Evolutionary conservation across 371 early-diverging fungal species (phyloP).

Genomic region (Capniomyces stellatus): DNA sequence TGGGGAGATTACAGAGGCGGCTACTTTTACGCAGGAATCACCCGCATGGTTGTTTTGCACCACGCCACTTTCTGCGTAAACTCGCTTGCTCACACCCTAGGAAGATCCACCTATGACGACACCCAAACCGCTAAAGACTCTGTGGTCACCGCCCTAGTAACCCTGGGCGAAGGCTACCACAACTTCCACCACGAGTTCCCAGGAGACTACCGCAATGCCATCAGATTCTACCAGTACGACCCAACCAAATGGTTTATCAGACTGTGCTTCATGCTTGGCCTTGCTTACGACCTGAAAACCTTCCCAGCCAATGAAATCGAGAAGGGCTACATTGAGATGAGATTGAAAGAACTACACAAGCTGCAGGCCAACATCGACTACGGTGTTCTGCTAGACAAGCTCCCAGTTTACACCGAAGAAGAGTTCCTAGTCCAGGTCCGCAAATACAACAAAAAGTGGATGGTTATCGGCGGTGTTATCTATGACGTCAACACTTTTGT

Average conservation of each 20-base stretch:
- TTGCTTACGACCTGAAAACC: conserved; percentile 71
- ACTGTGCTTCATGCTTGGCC: conserved; percentile 38
- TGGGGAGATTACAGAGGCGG: conserved; percentile 90
- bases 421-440: conserved; percentile 46
- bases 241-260: conserved; percentile 91
- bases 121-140: conserved; percentile 62
- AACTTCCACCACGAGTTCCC: conserved; percentile 93
- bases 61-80: conserved; percentile 93
- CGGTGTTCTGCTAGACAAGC: conserved; percentile 46
- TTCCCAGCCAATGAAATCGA: conserved; percentile 79
- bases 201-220: conserved; percentile 87
- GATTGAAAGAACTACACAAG: conserved; percentile 52
- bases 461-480: conserved; percentile 71
- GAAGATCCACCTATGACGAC: conserved; percentile 63
- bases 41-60: conserved; percentile 64
- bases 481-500: conserved; percentile 81
- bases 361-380: conserved; percentile 43
- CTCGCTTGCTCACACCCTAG: conserved; percentile 69
- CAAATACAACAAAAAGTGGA: conserved; percentile 47
- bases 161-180: conserved; percentile 74
- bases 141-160: conserved; percentile 59
- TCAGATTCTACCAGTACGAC: conserved; percentile 76
- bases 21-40: conserved; percentile 63
- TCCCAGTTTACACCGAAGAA: conserved; percentile 57
- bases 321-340: conserved; percentile 67